Conservation (phyloP, 2,329 filamentous ascomycete species). For the Pestalotiopsis sp. region DNA sequence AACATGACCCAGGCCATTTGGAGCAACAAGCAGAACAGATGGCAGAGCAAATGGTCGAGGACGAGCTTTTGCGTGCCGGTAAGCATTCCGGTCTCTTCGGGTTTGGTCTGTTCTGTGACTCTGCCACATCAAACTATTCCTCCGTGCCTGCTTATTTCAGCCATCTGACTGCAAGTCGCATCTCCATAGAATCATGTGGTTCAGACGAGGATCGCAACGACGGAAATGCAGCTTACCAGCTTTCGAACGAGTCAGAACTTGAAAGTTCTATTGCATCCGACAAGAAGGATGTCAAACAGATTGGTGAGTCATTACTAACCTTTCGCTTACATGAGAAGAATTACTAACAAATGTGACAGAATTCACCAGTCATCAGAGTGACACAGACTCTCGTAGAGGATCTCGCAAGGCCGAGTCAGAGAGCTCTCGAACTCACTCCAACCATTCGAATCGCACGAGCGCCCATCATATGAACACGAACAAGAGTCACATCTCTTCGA, state of each 20-base stretch:
- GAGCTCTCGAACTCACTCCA: background rate
- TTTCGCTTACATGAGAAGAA: background rate
- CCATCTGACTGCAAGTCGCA: slow-evolving; percentile 23
- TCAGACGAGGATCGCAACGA: slow-evolving; percentile 20
- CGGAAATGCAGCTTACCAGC: slow-evolving; percentile 16
- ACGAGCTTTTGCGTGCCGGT: slow-evolving; percentile 26
- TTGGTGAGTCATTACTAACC: slow-evolving; percentile 20
- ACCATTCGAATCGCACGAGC: background rate
- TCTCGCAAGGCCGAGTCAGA: background rate
- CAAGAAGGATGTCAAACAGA: slow-evolving; percentile 13
- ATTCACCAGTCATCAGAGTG: slow-evolving; percentile 20
- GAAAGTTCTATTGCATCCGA: background rate
- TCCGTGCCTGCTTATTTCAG: slow-evolving; percentile 11
- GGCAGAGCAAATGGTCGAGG: slow-evolving; percentile 23
- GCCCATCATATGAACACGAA: background rate
- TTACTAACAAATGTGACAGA: slow-evolving; percentile 18
- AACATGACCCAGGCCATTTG: slow-evolving; percentile 13
- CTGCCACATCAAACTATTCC: slow-evolving; percentile 20
- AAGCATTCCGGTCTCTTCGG: slow-evolving; percentile 25
- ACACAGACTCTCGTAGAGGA: background rate
- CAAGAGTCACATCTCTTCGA: background rate
- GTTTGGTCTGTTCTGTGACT: slow-evolving; percentile 16
- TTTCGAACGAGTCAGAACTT: slow-evolving; percentile 17
- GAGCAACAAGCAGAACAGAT: slow-evolving; percentile 22
- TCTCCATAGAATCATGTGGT: slow-evolving; percentile 28